Conservation (phyloP, 2,329 filamentous ascomycete genomes). For the Pseudofabraea citricarpa region DNA sequence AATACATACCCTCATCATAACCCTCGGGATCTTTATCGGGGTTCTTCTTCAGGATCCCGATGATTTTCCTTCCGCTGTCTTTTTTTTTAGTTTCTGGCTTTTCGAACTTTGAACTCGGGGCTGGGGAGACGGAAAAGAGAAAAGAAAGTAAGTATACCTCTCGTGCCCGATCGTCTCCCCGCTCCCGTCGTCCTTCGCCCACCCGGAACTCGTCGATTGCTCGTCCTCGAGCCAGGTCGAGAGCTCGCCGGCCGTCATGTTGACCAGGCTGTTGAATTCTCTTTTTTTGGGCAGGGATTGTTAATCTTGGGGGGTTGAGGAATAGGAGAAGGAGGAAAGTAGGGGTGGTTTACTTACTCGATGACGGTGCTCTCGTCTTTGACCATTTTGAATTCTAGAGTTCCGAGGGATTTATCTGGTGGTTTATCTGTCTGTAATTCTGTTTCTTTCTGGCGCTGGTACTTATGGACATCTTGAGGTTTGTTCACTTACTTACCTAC, state of each 20-base stretch:
- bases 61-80: constrained; percentile 55
- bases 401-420: no score
- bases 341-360: constrained; percentile 27
- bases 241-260: constrained; percentile 58
- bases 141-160: constrained; percentile 37
- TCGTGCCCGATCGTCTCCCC: constrained; percentile 62
- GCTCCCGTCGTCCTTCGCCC: constrained; percentile 50
- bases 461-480: no score
- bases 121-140: no score
- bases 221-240: constrained; percentile 55
- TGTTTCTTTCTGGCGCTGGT: no score
- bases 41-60: constrained; percentile 58
- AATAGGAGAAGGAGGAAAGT: neutral
- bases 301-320: no score
- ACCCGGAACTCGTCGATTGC: constrained; percentile 54
- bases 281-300: constrained; percentile 28
- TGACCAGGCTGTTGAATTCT: constrained; percentile 63
- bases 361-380: constrained; percentile 47
- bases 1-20: constrained; percentile 51
- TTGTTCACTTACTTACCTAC: no score
- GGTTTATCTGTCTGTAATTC: no score
- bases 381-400: constrained; percentile 43
- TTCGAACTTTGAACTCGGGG: neutral
- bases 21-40: constrained; percentile 49
- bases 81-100: neutral